Base-by-base conservation (phyloP, 1,284 basidiomycete species). In the Papiliotrema nemorosa region DNA sequence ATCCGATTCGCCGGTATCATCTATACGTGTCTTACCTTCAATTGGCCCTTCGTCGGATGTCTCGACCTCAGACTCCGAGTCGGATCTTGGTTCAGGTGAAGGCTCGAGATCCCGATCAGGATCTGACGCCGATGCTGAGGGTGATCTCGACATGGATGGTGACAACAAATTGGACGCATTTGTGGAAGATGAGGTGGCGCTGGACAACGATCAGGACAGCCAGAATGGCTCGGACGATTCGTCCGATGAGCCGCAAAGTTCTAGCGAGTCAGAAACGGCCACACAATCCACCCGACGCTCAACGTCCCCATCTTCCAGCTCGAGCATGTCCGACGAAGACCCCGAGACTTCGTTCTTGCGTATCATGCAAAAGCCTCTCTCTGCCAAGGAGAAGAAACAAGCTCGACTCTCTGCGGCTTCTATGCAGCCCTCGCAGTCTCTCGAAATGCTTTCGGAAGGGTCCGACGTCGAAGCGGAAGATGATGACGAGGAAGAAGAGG, bases 391-490 rank as follows among this genome's bases (percentile, higher is more conserved):
- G 41, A 51, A 55, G 24, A 52, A 52, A 21, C 44, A 48, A 20
- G 69, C 66, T 9, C 49, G 64, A 37, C 20, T 53, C 10, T 64
- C 64, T 3, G 66, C 66, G 2, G 64, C 67, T n/a, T 41, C 35
- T 7, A 66, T 67, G 63, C 50, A 33, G 3, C 13, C 50, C 5
- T 35, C 46, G 29, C 47, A 60, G 40, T 43, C 50, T 7, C 47
- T 65, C 21, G 49, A 53, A n/a, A 49, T 44, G 13, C 29, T 40
- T 3, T 54, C 51, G 5, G 55, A 55, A 3, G 45, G 40, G 16
- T 58, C 54, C 20, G 54, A 55, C 9, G 38, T 31, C 27, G 39
- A 47, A 21, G 55, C 57, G 7, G 57, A 55, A 3, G 51, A 52
- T 1, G 57, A 59, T 1, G 38, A 48, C 9, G 59, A 61, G 24